Conservation (phyloP, 805 yeast genomes). For the Jamesozyma gamospora region DNA sequence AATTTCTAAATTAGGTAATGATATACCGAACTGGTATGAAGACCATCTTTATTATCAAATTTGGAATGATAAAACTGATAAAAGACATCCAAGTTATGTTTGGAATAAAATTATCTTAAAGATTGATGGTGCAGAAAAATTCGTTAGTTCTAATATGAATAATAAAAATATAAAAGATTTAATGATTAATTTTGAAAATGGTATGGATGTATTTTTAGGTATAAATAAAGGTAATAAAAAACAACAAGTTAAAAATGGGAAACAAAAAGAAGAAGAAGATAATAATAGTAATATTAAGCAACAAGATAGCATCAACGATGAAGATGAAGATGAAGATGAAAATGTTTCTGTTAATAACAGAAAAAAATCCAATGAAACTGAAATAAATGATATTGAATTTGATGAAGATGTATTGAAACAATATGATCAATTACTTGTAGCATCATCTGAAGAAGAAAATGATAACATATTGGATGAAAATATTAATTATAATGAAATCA, state of each 20-base stretch:
- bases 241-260: slow-evolving; percentile 3
- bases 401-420: slow-evolving; percentile 21
- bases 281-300: slow-evolving; percentile 13
- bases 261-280: slow-evolving; percentile 2
- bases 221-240: slow-evolving; percentile 21
- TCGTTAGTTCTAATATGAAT: slow-evolving; percentile 36
- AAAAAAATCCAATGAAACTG: too few relatives aligned
- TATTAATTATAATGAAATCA: slow-evolving; percentile 41
- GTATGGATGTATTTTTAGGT: slow-evolving; percentile 31
- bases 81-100: slow-evolving; percentile 38
- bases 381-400: slow-evolving; percentile 6
- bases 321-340: too few relatives aligned
- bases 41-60: slow-evolving; percentile 20
- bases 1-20: slow-evolving; percentile 9
- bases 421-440: slow-evolving; percentile 32
- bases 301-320: slow-evolving; percentile 8
- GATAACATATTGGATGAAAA: slow-evolving; percentile 27
- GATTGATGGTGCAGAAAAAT: slow-evolving; percentile 17
- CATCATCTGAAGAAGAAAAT: slow-evolving; percentile 34
- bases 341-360: too few relatives aligned
- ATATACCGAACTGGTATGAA: slow-evolving; percentile 20
- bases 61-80: slow-evolving; percentile 23
- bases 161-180: slow-evolving; percentile 40
- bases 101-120: slow-evolving; percentile 29
- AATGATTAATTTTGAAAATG: slow-evolving; percentile 32